Percentiles rank a stretch among this genome's conserved stretches.
phyloP scores from a whole-genome alignment of 768 basidiomycete genomes.

The Lentinula sp. region DNA sequence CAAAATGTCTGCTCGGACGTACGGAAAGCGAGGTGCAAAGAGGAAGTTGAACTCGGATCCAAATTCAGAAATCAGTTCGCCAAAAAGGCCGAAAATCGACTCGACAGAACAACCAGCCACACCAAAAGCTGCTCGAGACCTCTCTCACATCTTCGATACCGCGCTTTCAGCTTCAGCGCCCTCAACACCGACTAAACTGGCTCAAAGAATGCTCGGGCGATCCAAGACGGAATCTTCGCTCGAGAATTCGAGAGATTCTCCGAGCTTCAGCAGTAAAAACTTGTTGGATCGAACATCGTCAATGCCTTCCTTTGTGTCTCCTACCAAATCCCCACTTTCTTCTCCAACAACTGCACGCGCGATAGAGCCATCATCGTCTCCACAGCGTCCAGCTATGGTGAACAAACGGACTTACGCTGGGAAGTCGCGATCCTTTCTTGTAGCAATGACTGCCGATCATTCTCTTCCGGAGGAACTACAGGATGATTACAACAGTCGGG shows the following conservation, averaged over 20 bases:
- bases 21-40: conserved; percentile 26
- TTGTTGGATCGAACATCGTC: conserved; percentile 12
- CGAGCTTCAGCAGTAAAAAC: conserved; percentile 9
- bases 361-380: conserved; percentile 15
- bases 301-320: conserved; percentile 10
- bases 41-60: conserved; percentile 15
- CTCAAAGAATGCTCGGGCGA: conserved; percentile 68
- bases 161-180: conserved; percentile 19
- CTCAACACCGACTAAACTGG: conserved; percentile 36
- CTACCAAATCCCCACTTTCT: conserved; percentile 13
- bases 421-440: conserved; percentile 74
- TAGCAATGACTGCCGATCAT: conserved; percentile 41
- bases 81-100: conserved; percentile 9
- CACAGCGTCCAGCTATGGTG: conserved; percentile 17
- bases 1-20: conserved; percentile 20
- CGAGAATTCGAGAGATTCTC: conserved; percentile 20
- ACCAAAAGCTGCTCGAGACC: conserved; percentile 29
- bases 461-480: conserved; percentile 28
- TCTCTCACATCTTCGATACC: conserved; percentile 40
- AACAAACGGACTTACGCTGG: conserved; percentile 68
- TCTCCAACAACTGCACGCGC: conserved; percentile 11
- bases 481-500: conserved; percentile 48
- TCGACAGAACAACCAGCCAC: conserved; percentile 5
- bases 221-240: conserved; percentile 59
- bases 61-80: not conserved